These are phyloP conservation scores for Lodderomyces orthopsilosis DNA, from an alignment of 1,139 yeast species.

Conservation along the genomic window DNA sequence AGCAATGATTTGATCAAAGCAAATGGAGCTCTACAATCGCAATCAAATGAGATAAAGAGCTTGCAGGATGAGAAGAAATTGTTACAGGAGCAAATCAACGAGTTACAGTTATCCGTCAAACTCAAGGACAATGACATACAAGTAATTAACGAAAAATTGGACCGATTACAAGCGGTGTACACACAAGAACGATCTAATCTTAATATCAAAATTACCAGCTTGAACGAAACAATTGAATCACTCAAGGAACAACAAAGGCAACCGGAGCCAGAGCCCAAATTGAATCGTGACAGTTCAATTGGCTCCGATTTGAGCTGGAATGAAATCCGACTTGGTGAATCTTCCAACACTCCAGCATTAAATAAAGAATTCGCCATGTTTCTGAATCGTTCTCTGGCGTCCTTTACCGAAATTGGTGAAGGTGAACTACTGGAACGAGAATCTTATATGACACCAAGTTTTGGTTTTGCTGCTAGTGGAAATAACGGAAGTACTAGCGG, in stretches of 20 bases:
- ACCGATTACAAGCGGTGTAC: slow-evolving; percentile 28
- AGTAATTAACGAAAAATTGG: slow-evolving; percentile 31
- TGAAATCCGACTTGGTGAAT: slow-evolving; percentile 34
- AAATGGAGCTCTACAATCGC: slow-evolving; percentile 19
- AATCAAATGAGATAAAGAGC: slow-evolving; percentile 22
- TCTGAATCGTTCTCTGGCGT: slow-evolving; percentile 19
- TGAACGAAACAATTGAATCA: slow-evolving; percentile 22
- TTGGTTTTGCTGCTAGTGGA: not conserved
- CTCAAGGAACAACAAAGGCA: slow-evolving; percentile 12
- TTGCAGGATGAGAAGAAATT: slow-evolving; percentile 16
- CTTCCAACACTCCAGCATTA: slow-evolving; percentile 32
- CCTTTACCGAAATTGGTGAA: slow-evolving; percentile 22
- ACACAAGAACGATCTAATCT: slow-evolving; percentile 30
- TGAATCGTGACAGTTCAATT: slow-evolving; percentile 15
- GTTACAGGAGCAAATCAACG: slow-evolving; percentile 18
- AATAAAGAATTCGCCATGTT: slow-evolving; percentile 15
- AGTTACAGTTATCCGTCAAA: slow-evolving; percentile 20
- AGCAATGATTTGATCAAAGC: slow-evolving; percentile 29
- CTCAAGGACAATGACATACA: slow-evolving; percentile 24
- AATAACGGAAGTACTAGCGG: not conserved
- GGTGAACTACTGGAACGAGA: slow-evolving; percentile 14
- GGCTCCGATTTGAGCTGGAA: slow-evolving; percentile 15
- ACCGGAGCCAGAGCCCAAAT: slow-evolving; percentile 11
- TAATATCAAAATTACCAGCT: slow-evolving; percentile 24
- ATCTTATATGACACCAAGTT: slow-evolving; percentile 6